Evolutionary conservation across 1,284 basidiomycete genomes (phyloP).

Genomic region (Tilletia caries): DNA sequence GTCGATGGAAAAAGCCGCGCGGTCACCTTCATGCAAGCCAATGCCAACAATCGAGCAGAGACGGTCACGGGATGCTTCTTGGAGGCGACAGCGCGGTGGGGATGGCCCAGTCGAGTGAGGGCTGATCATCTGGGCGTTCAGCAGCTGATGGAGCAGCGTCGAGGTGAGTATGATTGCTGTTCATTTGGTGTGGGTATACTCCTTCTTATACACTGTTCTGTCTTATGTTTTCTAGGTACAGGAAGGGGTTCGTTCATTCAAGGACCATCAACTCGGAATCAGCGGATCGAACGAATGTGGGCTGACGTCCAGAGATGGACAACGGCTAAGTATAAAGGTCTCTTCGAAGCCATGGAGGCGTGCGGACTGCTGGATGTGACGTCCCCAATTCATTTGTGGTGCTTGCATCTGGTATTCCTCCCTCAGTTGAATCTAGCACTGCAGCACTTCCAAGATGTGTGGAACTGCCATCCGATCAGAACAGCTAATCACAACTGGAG

Average conservation of each 20-base stretch:
- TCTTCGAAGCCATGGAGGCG: not conserved
- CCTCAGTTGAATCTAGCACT: too few species aligned
- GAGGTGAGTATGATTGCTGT: slow-evolving; percentile 23
- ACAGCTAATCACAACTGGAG: too few species aligned
- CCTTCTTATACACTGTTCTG: too few species aligned
- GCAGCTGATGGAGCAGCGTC: slow-evolving; percentile 43
- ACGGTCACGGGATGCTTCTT: slow-evolving; percentile 57
- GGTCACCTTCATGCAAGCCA: slow-evolving; percentile 54
- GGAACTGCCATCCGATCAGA: too few species aligned
- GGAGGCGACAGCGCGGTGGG: slow-evolving; percentile 47
- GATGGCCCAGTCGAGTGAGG: slow-evolving; percentile 53
- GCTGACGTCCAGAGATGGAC: not conserved
- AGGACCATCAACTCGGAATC: not conserved
- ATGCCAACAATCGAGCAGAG: slow-evolving; percentile 55
- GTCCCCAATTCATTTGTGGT: too few species aligned
- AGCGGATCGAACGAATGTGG: not conserved
- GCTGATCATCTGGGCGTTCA: slow-evolving; percentile 54
- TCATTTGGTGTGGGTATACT: too few species aligned
- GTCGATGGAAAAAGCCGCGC: slow-evolving; percentile 57
- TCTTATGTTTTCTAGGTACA: not conserved
- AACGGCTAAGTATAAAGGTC: not conserved
- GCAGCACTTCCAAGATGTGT: too few species aligned
- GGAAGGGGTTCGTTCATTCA: not conserved
- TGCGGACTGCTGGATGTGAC: too few species aligned
- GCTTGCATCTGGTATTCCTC: too few species aligned